phyloP scores from a whole-genome alignment of 192 early-diverging fungal genomes.

The Chytriomyces sp. region DNA sequence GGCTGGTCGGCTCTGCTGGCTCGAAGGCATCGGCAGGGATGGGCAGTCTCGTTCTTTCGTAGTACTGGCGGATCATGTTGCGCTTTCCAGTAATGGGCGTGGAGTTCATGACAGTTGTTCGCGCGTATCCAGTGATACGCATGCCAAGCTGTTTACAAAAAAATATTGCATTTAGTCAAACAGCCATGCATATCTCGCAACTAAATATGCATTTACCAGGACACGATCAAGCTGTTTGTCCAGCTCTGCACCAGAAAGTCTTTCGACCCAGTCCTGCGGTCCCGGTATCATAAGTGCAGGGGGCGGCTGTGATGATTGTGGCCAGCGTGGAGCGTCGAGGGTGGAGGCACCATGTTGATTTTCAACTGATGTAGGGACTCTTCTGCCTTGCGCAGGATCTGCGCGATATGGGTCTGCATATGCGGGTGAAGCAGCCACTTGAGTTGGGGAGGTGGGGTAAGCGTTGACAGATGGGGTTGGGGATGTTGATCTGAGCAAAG shows the following conservation, averaged over 20 bases:
- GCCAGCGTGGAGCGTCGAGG: background rate
- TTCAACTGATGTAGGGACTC: background rate
- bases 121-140: constrained; percentile 28
- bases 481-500: no score
- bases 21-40: constrained; percentile 4
- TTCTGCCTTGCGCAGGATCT: background rate
- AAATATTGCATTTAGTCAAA: background rate
- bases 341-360: background rate
- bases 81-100: constrained; percentile 12
- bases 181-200: background rate
- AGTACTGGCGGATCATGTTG: constrained; percentile 16
- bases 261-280: constrained; percentile 27
- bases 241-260: background rate
- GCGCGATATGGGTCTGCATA: no score
- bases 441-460: no score
- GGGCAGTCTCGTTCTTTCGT: constrained; percentile 4
- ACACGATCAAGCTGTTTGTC: constrained; percentile 30
- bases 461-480: no score
- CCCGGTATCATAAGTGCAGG: background rate
- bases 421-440: no score
- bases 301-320: background rate
- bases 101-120: constrained; percentile 13
- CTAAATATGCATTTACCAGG: background rate
- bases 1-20: background rate
- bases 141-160: constrained; percentile 4